phyloP scores from a whole-genome alignment of 2,329 filamentous ascomycete species.

The Fusarium veterinarium region DNA sequence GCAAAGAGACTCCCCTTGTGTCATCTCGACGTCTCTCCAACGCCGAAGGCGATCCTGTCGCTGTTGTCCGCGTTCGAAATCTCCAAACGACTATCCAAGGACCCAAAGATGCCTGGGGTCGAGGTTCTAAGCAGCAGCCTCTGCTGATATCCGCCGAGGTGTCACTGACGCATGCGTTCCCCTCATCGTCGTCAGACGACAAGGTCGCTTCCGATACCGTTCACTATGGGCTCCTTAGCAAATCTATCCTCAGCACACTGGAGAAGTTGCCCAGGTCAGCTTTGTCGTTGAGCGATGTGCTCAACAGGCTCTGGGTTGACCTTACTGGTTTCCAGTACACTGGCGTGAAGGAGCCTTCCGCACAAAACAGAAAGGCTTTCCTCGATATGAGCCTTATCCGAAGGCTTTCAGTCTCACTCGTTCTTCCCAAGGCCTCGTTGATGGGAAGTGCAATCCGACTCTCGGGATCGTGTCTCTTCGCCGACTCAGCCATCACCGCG shows the following conservation, averaged over 20 bases:
- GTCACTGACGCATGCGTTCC: constrained; percentile 66
- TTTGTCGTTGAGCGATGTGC: constrained; percentile 42
- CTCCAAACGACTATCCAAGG: constrained; percentile 67
- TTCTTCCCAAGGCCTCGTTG: constrained; percentile 75
- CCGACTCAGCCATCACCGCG: constrained; percentile 41
- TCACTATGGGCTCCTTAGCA: constrained; percentile 79
- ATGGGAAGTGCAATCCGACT: constrained; percentile 70
- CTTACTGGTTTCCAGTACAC: constrained; percentile 44
- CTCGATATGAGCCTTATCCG: constrained; percentile 52
- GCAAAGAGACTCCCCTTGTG: constrained; percentile 34
- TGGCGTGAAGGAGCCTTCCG: constrained; percentile 11
- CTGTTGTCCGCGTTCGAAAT: constrained; percentile 70
- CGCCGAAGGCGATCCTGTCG: constrained; percentile 47
- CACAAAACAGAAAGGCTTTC: constrained; percentile 40
- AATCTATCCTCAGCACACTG: constrained; percentile 67
- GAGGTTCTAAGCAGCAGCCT: constrained; percentile 69
- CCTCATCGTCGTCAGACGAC: constrained; percentile 68
- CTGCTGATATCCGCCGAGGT: constrained; percentile 70
- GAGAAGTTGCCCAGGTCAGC: constrained; percentile 34
- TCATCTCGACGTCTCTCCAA: constrained; percentile 42
- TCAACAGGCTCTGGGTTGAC: constrained; percentile 50
- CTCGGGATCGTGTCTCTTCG: constrained; percentile 58
- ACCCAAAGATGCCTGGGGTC: constrained; percentile 77
- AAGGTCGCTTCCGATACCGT: constrained; percentile 75
- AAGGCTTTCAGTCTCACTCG: constrained; percentile 63